Conservation (phyloP, 2,329 filamentous ascomycete species). For the Periglandula ipomoeae region DNA sequence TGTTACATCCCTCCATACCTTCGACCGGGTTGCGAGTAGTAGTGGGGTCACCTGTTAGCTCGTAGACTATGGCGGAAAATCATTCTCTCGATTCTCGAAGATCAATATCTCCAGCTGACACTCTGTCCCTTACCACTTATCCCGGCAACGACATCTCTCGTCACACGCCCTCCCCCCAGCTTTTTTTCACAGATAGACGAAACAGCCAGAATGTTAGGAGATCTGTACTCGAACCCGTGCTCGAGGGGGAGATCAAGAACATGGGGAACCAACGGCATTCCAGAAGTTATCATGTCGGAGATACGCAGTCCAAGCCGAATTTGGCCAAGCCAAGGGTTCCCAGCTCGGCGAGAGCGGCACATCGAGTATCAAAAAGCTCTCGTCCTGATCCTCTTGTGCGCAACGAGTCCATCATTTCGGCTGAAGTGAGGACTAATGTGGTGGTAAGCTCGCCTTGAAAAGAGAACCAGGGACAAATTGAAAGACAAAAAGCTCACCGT, state of each 20-base stretch:
- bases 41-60: neutral
- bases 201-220: slow-evolving; percentile 1
- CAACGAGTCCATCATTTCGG: slow-evolving; percentile 3
- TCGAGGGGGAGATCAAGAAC: slow-evolving; percentile 3
- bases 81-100: neutral
- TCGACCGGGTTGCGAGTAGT: no score
- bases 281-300: neutral
- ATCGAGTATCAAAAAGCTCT: neutral
- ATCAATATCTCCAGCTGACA: slow-evolving; percentile 3
- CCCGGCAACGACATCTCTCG: slow-evolving; percentile 1
- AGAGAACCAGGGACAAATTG: neutral
- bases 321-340: slow-evolving; percentile 7
- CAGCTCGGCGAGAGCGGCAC: neutral
- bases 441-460: slow-evolving; percentile 13
- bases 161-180: slow-evolving; percentile 5
- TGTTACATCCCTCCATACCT: no score
- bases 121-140: neutral
- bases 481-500: neutral
- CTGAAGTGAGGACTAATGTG: slow-evolving; percentile 23
- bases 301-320: slow-evolving; percentile 1
- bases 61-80: slow-evolving; percentile 1
- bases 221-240: slow-evolving; percentile 6
- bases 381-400: neutral
- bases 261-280: neutral
- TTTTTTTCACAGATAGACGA: slow-evolving; percentile 2